These are phyloP conservation scores for Penicillium griseofulvum DNA, from an alignment of 2,329 filamentous ascomycete genomes.

Conservation along the genomic window DNA sequence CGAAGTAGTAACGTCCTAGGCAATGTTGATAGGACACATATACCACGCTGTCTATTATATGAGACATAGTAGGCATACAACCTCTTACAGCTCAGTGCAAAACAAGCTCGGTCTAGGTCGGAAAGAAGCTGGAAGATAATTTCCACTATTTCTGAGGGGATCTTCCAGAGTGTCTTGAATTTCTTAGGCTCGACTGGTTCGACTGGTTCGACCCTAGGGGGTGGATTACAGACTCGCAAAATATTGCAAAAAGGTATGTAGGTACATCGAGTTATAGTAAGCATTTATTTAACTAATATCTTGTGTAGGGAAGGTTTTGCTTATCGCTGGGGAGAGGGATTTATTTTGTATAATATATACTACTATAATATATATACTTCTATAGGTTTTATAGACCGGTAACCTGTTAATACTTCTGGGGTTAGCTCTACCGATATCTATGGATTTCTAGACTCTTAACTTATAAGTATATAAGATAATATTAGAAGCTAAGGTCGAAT, in stretches of 20 bases:
- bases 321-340: not conserved
- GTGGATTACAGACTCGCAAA: not conserved
- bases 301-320: not conserved
- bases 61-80: not conserved
- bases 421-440: too few species aligned
- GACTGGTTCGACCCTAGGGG: not conserved
- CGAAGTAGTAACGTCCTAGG: not conserved
- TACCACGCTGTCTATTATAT: not conserved
- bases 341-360: not conserved
- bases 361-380: not conserved
- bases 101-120: not conserved
- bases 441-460: too few species aligned
- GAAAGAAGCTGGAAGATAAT: not conserved
- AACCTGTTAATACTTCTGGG: not conserved
- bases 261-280: not conserved
- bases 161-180: not conserved
- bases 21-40: not conserved
- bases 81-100: not conserved
- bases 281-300: not conserved
- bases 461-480: too few species aligned
- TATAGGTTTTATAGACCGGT: not conserved
- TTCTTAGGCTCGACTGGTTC: not conserved
- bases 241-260: not conserved
- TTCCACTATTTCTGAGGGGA: not conserved
- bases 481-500: too few species aligned